Base-by-base conservation (phyloP, 306 rosid genomes). In the Pyrus bretschneideri region DNA sequence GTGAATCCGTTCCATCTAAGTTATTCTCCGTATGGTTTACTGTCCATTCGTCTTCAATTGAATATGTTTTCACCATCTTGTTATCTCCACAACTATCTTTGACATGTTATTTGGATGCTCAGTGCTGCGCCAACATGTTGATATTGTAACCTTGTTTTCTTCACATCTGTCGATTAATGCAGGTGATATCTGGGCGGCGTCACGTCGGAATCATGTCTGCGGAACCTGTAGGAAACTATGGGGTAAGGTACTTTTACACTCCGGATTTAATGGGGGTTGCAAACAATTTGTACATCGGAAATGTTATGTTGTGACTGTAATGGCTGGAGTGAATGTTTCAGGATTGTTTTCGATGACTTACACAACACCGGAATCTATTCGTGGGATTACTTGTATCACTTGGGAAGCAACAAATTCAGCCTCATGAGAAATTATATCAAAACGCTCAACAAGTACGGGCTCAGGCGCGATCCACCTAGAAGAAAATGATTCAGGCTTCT, bases 221-320 rank as follows among this genome's bases (percentile, higher is more conserved):
- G 29, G 96, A 91, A 75, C 96, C 87, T 49, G 91, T 91, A 54
- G 95, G 97, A 71, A 94, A 90, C 96, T 94, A 91, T 79, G 97
- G 97, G 91, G 87, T 94, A 80, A 87, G 97, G 95, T 94, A 90
- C 83, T 75, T n/a, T 58, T 33, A 75, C 69, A 29, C 76, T 72
- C 58, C 66, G 73, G 82, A 54, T 38, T 51, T 77, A 21, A 63
- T 19, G 8, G 4, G 6, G n/a, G 9, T 74, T 7, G 0, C 42
- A 30, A 59, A 33, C 42, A 30, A 59, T 22, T 62, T 77, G 12
- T 19, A 22, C 17, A 11, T 84, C 17, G 4, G 4, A 76, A 74
- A 22, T 67, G 11, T 10, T 17, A 1, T 18, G 17, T 9, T 17
- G 18, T 9, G 61, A 58, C 3, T 65, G 55, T 71, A 72, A 27